Base-by-base conservation (phyloP, 1,284 basidiomycete species). In the Pseudozyma thailandica region DNA sequence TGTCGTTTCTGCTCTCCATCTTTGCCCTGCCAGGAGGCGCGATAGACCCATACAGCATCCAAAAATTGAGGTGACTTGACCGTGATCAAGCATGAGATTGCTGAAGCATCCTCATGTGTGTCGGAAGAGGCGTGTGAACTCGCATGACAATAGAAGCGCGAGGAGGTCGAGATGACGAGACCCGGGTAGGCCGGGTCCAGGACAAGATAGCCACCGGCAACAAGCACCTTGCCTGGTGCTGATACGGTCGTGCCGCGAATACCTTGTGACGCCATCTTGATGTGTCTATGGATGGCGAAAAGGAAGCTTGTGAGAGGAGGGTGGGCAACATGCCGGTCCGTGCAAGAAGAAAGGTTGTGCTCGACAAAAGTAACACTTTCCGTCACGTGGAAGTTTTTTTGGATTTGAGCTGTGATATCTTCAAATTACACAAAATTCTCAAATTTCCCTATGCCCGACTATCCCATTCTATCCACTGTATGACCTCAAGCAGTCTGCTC, bases 51-150 rank as follows among this genome's bases (percentile, higher is more conserved):
- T 30, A 85, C 85, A 1, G 93, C 91, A 58, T 88, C 85, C 13
- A 88, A 77, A 80, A 99, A 99, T 84, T 98, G 96, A 12, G 94
- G 94, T 2, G 94, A 95, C 80, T 88, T 87, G 37, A 98, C 92
- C 55, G 86, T 86, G 75, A 98, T 85, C 4, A 43, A 46, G 47
- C 49, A 52, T 4, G 7, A 1, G 39, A 4, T 4, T 26, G 6
- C 7, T 39, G 25, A 3, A 20, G 6, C 0, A 43, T 10, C 9
- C 28, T n/a, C n/a, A n/a, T n/a, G n/a, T n/a, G n/a, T n/a, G n/a
- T n/a, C 4, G 3, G 27, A 6, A 9, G 30, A 39, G 9, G 56
- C 39, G 5, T 44, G 45, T 1, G 64, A 58, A 25, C 51, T 52
- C 18, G 86, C 83, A 52, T 83, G 65, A 18, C 93, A 90, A 85